A percentile compares a stretch with the other conserved stretches of the same genome.
Conservation (phyloP, 352 stramenopile genomes). For the Phytopythium delawarense region DNA sequence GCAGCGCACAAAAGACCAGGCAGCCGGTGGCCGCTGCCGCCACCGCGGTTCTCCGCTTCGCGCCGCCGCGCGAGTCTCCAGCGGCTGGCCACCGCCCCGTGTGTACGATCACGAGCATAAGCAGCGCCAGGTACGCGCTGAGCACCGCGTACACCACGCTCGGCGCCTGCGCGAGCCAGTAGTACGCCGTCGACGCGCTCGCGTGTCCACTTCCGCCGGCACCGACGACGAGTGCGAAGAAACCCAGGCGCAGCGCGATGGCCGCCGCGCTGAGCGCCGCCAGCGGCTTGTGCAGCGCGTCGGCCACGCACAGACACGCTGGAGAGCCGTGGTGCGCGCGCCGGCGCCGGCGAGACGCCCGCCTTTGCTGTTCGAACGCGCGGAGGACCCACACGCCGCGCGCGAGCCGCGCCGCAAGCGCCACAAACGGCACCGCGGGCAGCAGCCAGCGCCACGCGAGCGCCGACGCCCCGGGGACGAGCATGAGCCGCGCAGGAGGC, state of each 20-base stretch:
- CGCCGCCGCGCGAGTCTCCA: too few species aligned
- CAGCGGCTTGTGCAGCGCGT: slow-evolving; percentile 26
- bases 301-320: slow-evolving; percentile 16
- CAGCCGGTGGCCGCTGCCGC: slow-evolving; percentile 1
- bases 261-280: slow-evolving; percentile 16
- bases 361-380: slow-evolving; percentile 9
- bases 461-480: slow-evolving; percentile 1
- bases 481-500: neutral
- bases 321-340: neutral
- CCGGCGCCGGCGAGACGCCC: neutral
- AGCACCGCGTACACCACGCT: slow-evolving; percentile 19
- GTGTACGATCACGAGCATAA: slow-evolving; percentile 19
- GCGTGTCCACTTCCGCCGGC: neutral
- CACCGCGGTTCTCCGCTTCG: neutral
- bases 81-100: slow-evolving; percentile 16
- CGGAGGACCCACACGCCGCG: slow-evolving; percentile 12
- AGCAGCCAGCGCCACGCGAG: slow-evolving; percentile 18
- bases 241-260: slow-evolving; percentile 19
- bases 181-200: slow-evolving; percentile 11
- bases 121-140: slow-evolving; percentile 32
- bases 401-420: slow-evolving; percentile 9
- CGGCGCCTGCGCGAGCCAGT: slow-evolving; percentile 33
- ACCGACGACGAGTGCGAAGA: slow-evolving; percentile 12
- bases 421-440: slow-evolving; percentile 10
- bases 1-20: slow-evolving; percentile 5